Evolutionary conservation across 768 basidiomycete genomes (phyloP), one percentile per base, ranked within the genome.

Genomic region (Fomitopsis pulvina): DNA sequence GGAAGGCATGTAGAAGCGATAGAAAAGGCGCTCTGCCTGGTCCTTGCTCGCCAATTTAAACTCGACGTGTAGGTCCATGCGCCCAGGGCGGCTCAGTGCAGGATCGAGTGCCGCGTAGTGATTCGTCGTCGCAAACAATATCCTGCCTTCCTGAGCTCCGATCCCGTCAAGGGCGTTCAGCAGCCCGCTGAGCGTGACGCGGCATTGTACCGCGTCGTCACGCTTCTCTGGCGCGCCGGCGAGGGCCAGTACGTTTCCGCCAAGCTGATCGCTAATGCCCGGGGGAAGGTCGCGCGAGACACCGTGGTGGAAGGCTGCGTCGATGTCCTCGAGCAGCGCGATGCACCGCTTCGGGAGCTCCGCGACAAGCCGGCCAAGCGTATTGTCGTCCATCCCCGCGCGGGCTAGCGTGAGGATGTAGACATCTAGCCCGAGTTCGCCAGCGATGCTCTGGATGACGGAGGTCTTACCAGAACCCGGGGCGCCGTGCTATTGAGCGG

Each of bases 321-420:
- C 89, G 47, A 91, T 83, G 61, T 91, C 89, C 63, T 91, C 87
- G 78, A 92, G 87, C 27, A 92, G 71, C 3, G 82, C 79, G 47
- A 91, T 83, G 57, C 83, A 87, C 55, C 73, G 72, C 48, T 79
- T 72, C n/a, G 88, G 87, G 1, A 89, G 72, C 1, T 73, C 69
- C 8, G 76, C 71, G 51, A 88, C 78, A 34, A 87, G 70, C 38
- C 78, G 71, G 47, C 70, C 73, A 22, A 88, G 74, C 10, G 67
- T 62, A 1, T 70, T 67, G 60, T 89, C 87, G 57, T 87, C 84
- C 38, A 90, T 61, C 10, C 80, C 79, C 12, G 65, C 56, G n/a
- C 78, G 76, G 2, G 83, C 80, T 8, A 89, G 76, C 1, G 85
- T 81, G 37, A 91, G 63, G 41, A 88, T 76, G 65, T 87, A 89